Base-by-base conservation (phyloP, 2,329 filamentous ascomycete species). In the Pestalotiopsis sp. region DNA sequence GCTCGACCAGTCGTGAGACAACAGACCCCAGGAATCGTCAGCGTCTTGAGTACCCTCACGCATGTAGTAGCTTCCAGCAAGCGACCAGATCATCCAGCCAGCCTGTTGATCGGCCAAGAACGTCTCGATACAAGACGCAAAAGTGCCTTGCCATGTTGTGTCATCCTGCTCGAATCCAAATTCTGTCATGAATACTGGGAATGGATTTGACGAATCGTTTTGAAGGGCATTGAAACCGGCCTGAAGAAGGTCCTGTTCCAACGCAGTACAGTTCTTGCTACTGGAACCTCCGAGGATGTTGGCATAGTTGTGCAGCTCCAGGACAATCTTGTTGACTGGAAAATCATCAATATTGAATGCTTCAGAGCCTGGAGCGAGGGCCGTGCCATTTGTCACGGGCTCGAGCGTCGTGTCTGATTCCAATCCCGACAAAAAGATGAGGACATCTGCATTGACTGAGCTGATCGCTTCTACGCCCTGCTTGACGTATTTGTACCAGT, bases 231-330 rank as follows among this genome's bases (percentile, higher is more conserved):
- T 78, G 78, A 89, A 90, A 0, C 87, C 88, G 65, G 82, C 81
- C 57, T 81, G 78, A 73, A 83, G 82, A 6, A 90, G 76, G 6
- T 83, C 81, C 25, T 78, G 75, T 65, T 80, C 76, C 4, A 88
- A 81, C 1, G 76, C 77, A 12, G 74, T 75, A 73, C 88, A 90
- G 70, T 80, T 82, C 0, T 75, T 82, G 0, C 82, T 80, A 0
- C 78, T 72, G 2, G 70, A 59, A n/a, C 72, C 71, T n/a, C 70
- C 70, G 3, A 71, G 31, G 38, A 78, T 76, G 68, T 83, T 87
- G 68, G 87, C 82, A 74, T 90, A 90, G 75, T 87, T 89, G 80
- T 90, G 88, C 9, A 90, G 78, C 75, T 90, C 88, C 1, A 90
- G 83, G 4, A 88, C 87, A 0, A 90, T 77, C 77, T 90, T 90